A percentile compares a stretch with the other conserved stretches of the same genome.
These are phyloP conservation scores for Vanilla planifolia DNA, from an alignment of 106 monocot genomes.

Conservation along the genomic window DNA sequence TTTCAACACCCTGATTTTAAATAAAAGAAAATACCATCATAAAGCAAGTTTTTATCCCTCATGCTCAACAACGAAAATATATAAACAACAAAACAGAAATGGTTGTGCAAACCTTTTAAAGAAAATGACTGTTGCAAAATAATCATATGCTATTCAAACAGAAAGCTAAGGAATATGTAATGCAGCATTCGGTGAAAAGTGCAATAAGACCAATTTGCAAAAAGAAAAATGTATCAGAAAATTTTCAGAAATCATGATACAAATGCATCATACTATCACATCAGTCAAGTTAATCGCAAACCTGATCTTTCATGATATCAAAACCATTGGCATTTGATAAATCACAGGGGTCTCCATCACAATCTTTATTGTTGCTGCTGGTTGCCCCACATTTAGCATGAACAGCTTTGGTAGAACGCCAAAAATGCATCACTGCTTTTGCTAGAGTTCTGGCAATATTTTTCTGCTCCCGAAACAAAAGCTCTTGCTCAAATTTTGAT, in stretches of 20 bases:
- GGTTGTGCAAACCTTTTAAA: too few relatives aligned
- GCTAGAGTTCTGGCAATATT: constrained; percentile 46
- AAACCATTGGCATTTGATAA: constrained; percentile 12
- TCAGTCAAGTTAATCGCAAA: constrained; percentile 14
- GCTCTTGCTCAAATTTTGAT: constrained; percentile 41
- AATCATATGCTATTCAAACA: too few relatives aligned
- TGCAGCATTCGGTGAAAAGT: too few relatives aligned
- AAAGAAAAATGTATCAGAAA: too few relatives aligned
- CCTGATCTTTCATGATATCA: constrained; percentile 37
- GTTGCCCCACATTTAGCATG: constrained; percentile 7
- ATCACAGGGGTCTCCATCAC: constrained; percentile 10
- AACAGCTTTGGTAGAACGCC: constrained; percentile 47
- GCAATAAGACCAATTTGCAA: too few relatives aligned
- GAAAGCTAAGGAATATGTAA: too few relatives aligned
- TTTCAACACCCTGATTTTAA: constrained; percentile 7
- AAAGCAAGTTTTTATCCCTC: too few relatives aligned
- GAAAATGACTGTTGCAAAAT: too few relatives aligned
- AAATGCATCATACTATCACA: constrained; percentile 5
- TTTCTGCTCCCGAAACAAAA: constrained; percentile 40
- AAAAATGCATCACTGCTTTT: constrained; percentile 67
- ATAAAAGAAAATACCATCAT: too few relatives aligned
- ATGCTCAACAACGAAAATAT: too few relatives aligned
- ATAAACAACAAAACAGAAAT: too few relatives aligned
- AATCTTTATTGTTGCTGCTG: constrained; percentile 7
- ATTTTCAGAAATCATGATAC: too few relatives aligned